A percentile compares a stretch with the other conserved stretches of the same genome.
These are phyloP conservation scores for Oryza brachyantha DNA, from an alignment of 176 grass and related monocot genomes.

Conservation along the genomic window DNA sequence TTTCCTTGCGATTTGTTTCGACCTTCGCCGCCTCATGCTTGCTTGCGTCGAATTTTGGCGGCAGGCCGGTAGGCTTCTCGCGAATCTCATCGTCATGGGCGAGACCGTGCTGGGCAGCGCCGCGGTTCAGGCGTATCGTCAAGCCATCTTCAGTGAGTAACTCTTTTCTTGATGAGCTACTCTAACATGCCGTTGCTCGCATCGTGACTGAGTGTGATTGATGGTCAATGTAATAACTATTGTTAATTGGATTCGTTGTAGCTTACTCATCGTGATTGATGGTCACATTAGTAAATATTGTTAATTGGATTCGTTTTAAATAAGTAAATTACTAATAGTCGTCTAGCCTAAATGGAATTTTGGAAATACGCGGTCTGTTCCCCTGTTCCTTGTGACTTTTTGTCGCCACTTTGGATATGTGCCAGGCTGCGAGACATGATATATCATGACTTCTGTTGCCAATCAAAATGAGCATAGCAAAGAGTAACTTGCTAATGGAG, in stretches of 20 bases:
- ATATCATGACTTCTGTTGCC: neutral
- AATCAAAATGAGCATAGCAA: neutral
- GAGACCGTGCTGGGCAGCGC: conserved; percentile 65
- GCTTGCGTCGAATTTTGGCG: no score
- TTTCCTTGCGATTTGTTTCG: neutral
- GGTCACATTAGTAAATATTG: neutral
- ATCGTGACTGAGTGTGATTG: no score
- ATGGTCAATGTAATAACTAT: neutral
- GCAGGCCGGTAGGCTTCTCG: conserved; percentile 72
- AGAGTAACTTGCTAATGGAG: neutral
- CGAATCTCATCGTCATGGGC: conserved; percentile 66
- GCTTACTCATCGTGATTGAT: no score
- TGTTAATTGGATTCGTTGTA: no score
- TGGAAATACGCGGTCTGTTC: neutral
- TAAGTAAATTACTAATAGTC: no score
- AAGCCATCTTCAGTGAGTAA: conserved; percentile 77
- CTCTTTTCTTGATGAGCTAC: neutral
- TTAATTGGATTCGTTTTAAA: neutral
- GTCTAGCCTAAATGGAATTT: neutral
- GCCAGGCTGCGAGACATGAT: neutral
- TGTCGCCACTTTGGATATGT: neutral
- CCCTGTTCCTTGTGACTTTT: neutral
- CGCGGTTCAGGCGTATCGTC: conserved; percentile 72
- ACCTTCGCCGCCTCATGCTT: neutral
- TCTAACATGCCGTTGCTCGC: neutral